Evolutionary conservation across 1,284 basidiomycete species (phyloP).

Genomic region (Tilletia indica): DNA sequence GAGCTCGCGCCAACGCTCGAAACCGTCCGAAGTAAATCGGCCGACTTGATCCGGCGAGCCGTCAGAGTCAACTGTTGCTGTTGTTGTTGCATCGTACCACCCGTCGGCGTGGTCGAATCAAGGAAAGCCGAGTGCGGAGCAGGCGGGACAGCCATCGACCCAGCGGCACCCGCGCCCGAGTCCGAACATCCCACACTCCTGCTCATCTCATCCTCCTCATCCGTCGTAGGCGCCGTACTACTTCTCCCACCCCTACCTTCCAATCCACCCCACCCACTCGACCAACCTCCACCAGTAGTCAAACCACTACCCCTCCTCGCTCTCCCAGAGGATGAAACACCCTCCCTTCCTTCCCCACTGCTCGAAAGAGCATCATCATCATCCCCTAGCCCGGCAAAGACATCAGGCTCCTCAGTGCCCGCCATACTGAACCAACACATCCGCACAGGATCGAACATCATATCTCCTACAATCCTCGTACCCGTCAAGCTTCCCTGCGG

Average conservation of each 20-base stretch:
- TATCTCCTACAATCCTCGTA: slow-evolving; percentile 85
- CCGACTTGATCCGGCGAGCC: slow-evolving; percentile 12
- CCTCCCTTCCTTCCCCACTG: not conserved
- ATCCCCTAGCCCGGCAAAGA: slow-evolving; percentile 31
- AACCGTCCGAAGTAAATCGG: slow-evolving; percentile 5
- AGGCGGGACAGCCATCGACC: not conserved
- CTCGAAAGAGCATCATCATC: slow-evolving; percentile 12
- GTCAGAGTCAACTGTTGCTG: not conserved
- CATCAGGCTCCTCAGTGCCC: slow-evolving; percentile 69
- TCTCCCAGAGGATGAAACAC: not conserved
- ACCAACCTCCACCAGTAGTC: slow-evolving; percentile 7
- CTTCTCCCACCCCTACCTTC: not conserved
- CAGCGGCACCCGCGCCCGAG: not conserved
- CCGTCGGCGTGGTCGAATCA: not conserved
- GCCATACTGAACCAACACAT: slow-evolving; percentile 86
- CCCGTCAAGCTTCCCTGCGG: slow-evolving; percentile 52
- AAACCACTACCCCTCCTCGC: not conserved
- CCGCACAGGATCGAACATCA: slow-evolving; percentile 88
- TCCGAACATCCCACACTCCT: slow-evolving; percentile 14
- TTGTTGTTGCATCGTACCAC: slow-evolving; percentile 1
- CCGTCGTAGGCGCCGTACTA: slow-evolving; percentile 2
- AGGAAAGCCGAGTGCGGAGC: too few relatives aligned
- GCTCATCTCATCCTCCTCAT: slow-evolving; percentile 17
- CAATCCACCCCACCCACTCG: slow-evolving; percentile 7
- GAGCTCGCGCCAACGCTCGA: slow-evolving; percentile 13